Evolutionary conservation across 2,329 filamentous ascomycete species (phyloP), one percentile per base, ranked within the genome.

Genomic region (Coniella lustricola): DNA sequence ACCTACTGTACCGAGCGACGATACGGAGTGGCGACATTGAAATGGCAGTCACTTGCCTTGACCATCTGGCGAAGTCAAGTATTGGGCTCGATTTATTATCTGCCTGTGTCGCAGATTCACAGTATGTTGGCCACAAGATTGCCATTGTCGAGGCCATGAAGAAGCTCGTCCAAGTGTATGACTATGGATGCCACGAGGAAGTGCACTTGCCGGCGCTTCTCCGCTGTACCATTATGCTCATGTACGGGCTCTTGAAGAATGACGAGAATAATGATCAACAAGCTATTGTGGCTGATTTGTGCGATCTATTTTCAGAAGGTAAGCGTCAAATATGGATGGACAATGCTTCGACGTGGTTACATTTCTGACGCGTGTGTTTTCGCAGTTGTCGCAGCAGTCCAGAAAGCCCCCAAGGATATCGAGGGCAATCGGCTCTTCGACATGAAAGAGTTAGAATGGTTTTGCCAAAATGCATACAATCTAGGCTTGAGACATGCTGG

Each of bases 391-490:
- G 67, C 69, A 36, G 67, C 72, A 20, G 73, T 65, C 29, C 56
- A 67, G 29, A 55, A 64, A 50, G 64, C 62, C 16, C 66, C 59
- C 3, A 68, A 60, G 44, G 68, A 68, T 54, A 62, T 57, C 35
- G 57, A 67, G 16, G 70, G 68, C 8, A 63, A 66, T 29, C 77
- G 66, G 53, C 49, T 74, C 1, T 89, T 90, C 59, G 77, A 75
- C 1, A 50, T 74, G 0, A 62, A 72, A 3, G 89, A 95, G 57
- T 70, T 94, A 3, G 77, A 90, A 56, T 95, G 89, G 89, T 90
- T 95, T 61, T 84, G 83, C 33, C 83, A 83, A 54, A 91, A 87
- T 54, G 76, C 85, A 1, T 95, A 94, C 68, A 94, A 93, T 55
- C 63, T 90, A 7, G 83, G 82, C 0, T 65, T 91, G 4, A 79